Percentiles rank a stretch among this genome's conserved stretches.
Conservation (phyloP, 257 asterid species). For the Scutellaria galericulata region DNA sequence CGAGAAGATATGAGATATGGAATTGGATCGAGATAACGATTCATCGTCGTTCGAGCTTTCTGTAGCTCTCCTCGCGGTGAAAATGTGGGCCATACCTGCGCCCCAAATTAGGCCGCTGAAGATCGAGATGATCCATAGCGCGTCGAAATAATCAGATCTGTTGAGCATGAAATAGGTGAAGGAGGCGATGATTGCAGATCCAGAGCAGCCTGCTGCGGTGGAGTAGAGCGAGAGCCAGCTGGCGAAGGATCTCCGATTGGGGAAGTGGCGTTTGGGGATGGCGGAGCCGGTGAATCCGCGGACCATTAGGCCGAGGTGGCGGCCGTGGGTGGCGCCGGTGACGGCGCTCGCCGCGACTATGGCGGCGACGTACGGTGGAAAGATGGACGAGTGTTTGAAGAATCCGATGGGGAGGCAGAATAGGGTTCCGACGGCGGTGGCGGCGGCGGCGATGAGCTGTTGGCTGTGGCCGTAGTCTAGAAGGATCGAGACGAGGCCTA, state of each 20-base stretch:
- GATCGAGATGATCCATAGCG: constrained; percentile 87
- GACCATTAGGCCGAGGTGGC: constrained; percentile 79
- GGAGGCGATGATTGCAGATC: constrained; percentile 71
- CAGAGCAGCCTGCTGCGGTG: constrained; percentile 76
- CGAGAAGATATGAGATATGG: constrained; percentile 55
- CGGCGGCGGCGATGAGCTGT: constrained; percentile 72
- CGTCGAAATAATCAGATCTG: constrained; percentile 64
- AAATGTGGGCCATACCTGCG: constrained; percentile 65
- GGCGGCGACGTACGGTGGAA: constrained; percentile 73
- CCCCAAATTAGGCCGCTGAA: constrained; percentile 91
- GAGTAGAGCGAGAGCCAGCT: constrained; percentile 79
- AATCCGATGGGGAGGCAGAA: constrained; percentile 96
- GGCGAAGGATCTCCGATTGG: constrained; percentile 55
- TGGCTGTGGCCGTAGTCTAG: constrained; percentile 71
- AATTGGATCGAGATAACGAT: constrained; percentile 29
- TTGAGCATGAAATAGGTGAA: constrained; percentile 74
- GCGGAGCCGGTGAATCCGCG: constrained; percentile 68
- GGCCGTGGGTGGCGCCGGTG: constrained; percentile 67
- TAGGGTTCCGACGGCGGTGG: constrained; percentile 75
- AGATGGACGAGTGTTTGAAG: constrained; percentile 69
- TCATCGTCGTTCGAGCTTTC: constrained; percentile 13
- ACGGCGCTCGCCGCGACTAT: constrained; percentile 74
- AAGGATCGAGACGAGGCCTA: constrained; percentile 58
- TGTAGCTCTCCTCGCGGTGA: constrained; percentile 46
- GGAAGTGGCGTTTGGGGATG: constrained; percentile 50